These are phyloP conservation scores for Pseudogymnoascus sp. DNA, from an alignment of 2,329 filamentous ascomycete species.

Conservation along the genomic window DNA sequence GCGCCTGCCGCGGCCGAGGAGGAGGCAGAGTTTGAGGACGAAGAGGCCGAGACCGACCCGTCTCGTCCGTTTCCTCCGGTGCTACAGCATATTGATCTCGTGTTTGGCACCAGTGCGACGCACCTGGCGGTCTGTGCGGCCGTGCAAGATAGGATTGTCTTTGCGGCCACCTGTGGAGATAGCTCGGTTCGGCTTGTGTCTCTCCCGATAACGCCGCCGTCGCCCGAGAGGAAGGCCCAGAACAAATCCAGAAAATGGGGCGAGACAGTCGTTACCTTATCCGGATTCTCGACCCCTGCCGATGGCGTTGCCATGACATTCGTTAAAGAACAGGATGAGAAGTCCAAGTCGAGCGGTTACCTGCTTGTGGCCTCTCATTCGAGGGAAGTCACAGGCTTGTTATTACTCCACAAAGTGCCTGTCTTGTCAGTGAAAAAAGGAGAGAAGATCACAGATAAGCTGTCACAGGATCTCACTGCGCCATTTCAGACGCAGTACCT, in stretches of 20 bases:
- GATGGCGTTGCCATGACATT: slow-evolving; percentile 49
- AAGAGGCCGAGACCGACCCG: slow-evolving; percentile 31
- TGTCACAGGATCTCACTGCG: slow-evolving; percentile 29
- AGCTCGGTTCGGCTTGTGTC: slow-evolving; percentile 50
- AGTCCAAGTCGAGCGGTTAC: slow-evolving; percentile 25
- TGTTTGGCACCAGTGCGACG: slow-evolving; percentile 46
- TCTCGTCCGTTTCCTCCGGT: slow-evolving; percentile 43
- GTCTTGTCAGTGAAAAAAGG: slow-evolving; percentile 24
- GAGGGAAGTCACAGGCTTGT: slow-evolving; percentile 48
- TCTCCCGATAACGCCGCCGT: slow-evolving; percentile 53
- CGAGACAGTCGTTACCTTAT: slow-evolving; percentile 46
- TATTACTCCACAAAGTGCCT: slow-evolving; percentile 51
- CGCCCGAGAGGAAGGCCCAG: slow-evolving; percentile 48
- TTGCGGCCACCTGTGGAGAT: slow-evolving; percentile 51
- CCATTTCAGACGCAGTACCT: slow-evolving; percentile 56
- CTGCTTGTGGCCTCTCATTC: slow-evolving; percentile 54
- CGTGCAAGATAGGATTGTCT: slow-evolving; percentile 50
- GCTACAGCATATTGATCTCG: slow-evolving; percentile 52
- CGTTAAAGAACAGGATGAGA: slow-evolving; percentile 20
- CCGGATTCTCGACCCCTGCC: slow-evolving; percentile 44
- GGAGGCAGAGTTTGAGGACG: slow-evolving; percentile 46
- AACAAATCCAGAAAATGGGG: slow-evolving; percentile 52
- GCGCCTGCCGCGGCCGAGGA: slow-evolving; percentile 25
- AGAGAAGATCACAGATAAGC: slow-evolving; percentile 31
- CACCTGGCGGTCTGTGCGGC: slow-evolving; percentile 46